These are phyloP conservation scores for Botrytis medusae DNA, from an alignment of 2,329 filamentous ascomycete species.

Conservation along the genomic window DNA sequence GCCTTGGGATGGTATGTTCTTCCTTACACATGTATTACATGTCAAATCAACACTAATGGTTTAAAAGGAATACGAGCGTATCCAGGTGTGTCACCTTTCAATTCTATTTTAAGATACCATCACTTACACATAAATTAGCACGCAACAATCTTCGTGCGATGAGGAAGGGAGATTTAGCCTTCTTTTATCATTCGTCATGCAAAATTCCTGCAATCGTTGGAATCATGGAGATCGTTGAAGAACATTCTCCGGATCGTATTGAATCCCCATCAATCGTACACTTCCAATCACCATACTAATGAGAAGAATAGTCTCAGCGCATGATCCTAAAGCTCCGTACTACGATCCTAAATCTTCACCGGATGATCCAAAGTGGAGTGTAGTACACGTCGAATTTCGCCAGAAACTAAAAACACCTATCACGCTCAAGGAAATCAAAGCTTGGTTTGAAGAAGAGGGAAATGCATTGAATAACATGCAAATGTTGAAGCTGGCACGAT, in stretches of 20 bases:
- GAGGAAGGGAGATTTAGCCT: constrained; percentile 87
- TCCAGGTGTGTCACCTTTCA: constrained; percentile 41
- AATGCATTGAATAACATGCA: constrained; percentile 71
- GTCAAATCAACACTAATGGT: constrained; percentile 22
- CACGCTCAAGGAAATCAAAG: constrained; percentile 68
- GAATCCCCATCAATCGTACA: not conserved
- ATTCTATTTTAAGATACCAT: constrained; percentile 22
- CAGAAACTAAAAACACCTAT: constrained; percentile 76
- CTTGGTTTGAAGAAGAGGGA: constrained; percentile 54
- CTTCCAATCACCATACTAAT: not conserved
- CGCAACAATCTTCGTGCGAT: constrained; percentile 89
- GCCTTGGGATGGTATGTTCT: constrained; percentile 78
- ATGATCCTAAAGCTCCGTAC: constrained; percentile 72
- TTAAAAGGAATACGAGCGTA: constrained; percentile 51
- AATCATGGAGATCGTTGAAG: constrained; percentile 83
- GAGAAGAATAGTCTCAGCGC: constrained; percentile 50
- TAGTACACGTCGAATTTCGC: constrained; percentile 85
- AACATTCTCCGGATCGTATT: constrained; percentile 75
- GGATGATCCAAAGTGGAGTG: constrained; percentile 75
- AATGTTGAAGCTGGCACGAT: constrained; percentile 74
- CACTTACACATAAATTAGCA: constrained; percentile 49
- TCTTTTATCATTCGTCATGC: constrained; percentile 97
- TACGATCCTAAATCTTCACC: constrained; percentile 76
- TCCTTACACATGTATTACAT: constrained; percentile 6
- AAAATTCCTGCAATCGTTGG: constrained; percentile 86